phyloP scores from a whole-genome alignment of 495 filamentous ascomycete species.

The Immersiella caudata region DNA sequence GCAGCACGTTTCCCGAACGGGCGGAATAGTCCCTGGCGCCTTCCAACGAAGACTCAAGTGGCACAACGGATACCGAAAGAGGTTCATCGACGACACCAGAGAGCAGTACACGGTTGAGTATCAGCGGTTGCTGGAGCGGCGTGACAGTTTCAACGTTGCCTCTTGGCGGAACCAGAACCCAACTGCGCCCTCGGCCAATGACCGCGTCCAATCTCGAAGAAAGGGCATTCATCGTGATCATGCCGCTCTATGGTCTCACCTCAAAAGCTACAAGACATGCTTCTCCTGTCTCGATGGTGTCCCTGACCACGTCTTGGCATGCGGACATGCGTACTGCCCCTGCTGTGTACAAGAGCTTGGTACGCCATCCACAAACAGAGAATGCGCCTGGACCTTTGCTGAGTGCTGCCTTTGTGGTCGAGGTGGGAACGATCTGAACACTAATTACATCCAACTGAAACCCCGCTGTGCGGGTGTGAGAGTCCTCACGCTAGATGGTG shows the following conservation, averaged over 20 bases:
- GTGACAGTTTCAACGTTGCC: neutral
- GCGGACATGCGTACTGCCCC: constrained; percentile 10
- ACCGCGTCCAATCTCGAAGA: neutral
- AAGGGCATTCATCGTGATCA: neutral
- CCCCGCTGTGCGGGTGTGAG: constrained; percentile 12
- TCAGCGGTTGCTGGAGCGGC: neutral
- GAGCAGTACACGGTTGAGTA: neutral
- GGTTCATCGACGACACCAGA: neutral
- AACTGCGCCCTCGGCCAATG: neutral
- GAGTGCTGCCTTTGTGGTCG: neutral
- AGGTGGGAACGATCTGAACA: neutral
- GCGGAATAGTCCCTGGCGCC: neutral
- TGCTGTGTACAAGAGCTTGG: constrained; percentile 13
- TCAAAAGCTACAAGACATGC: constrained; percentile 15
- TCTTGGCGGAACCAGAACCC: neutral
- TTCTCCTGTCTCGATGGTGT: neutral
- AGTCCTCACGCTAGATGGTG: constrained; percentile 12
- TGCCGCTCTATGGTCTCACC: neutral
- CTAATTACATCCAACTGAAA: constrained; percentile 14
- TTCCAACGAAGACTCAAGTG: neutral
- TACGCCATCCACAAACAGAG: neutral
- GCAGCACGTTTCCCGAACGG: neutral
- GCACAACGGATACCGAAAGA: neutral
- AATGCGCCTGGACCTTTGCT: neutral
- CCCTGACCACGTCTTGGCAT: constrained; percentile 8